phyloP scores from a whole-genome alignment of 73 alveolate genomes.

The Tetrahymena thermophila region DNA sequence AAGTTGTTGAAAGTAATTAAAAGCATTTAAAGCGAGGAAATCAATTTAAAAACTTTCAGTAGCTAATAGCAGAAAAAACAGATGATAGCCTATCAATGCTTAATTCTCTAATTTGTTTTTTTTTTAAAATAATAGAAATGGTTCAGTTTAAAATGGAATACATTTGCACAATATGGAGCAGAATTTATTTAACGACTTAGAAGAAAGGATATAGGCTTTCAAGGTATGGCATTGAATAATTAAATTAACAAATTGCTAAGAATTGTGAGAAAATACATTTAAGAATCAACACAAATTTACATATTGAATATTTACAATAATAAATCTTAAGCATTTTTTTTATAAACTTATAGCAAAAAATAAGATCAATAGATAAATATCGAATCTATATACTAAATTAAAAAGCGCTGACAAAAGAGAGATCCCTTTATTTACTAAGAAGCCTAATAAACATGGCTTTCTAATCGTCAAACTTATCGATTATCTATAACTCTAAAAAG shows the following conservation, averaged over 20 bases:
- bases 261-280: not conserved
- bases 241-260: not conserved
- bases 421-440: not conserved
- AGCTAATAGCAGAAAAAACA: too few species aligned
- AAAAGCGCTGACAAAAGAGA: not conserved
- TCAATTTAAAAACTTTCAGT: too few species aligned
- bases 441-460: not conserved
- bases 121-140: not conserved
- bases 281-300: not conserved
- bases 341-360: not conserved
- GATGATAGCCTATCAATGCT: too few species aligned
- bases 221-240: not conserved
- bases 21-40: not conserved
- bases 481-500: not conserved
- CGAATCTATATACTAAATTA: not conserved
- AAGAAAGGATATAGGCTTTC: not conserved
- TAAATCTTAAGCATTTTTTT: not conserved
- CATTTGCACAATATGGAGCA: not conserved
- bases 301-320: not conserved
- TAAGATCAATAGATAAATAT: not conserved
- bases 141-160: not conserved
- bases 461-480: not conserved
- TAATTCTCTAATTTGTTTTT: not conserved
- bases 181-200: not conserved
- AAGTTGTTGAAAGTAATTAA: not conserved